Evolutionary conservation across 345 rosid genomes (phyloP), one percentile per base, ranked within the genome.

Genomic region (Dipteronia dyeriana): DNA sequence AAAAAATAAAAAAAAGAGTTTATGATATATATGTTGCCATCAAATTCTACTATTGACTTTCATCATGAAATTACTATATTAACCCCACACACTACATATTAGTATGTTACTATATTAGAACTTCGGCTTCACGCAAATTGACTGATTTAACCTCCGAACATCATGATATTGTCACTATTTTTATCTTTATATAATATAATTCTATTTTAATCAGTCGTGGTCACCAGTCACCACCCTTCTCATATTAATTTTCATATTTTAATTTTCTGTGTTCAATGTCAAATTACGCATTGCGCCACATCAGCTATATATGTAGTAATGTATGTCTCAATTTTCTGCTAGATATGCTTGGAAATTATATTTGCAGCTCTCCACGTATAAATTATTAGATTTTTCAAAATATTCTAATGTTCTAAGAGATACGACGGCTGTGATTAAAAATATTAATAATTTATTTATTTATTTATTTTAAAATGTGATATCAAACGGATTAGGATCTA

Each of bases 361-460:
- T 54, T 71, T 51, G 63, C 31, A 3, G 34, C 43, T 54, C 23
- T 38, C 19, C 65, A 34, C 49, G 29, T 1, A 29, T 8, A 49
- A 29, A 25, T 23, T 68, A 68, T 45, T 16, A 14, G 19, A 16
- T 4, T 53, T 41, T 53, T 53, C 57, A 68, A 70, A 70, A 70
- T 49, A 70, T 53, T 10, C 2, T 69, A 69, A 69, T 69, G 2
- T 25, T 69, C 39, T 17, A 1, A 9, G 26, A 51, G 26, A 70
- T 41, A 70, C 9, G 73, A 3, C 72, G 53, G 9, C 72, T 68
- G 38, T 23, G 73, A 70, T 53, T 26, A 51, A 47, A 9, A 70
- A 70, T 49, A 13, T 49, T 69, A 14, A 23, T 23, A 2, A 47
- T 10, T 7, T 69, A 26, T 26, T 22, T 29, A 26, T 26, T 22